Conservation (phyloP, 768 basidiomycete genomes). For the Suillus subaureus region DNA sequence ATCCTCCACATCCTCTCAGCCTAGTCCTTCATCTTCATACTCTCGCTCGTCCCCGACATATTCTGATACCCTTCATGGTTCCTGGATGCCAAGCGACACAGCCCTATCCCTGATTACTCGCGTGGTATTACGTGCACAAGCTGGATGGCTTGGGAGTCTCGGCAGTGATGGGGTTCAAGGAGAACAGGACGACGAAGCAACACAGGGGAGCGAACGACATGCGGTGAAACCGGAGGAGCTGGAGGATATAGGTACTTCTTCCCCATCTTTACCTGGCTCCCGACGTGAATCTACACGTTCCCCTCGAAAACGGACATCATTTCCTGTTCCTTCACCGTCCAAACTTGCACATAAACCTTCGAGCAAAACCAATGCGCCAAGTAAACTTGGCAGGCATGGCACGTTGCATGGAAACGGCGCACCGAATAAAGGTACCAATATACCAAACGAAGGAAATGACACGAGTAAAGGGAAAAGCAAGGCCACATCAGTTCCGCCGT, state of each 20-base stretch:
- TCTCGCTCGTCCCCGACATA: background rate
- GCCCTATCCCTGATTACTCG: background rate
- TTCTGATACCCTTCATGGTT: background rate
- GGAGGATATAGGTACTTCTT: background rate
- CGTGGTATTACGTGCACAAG: constrained; percentile 2
- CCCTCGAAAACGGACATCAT: background rate
- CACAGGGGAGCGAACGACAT: no score
- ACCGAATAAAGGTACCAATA: constrained; percentile 11
- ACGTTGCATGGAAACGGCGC: constrained; percentile 11
- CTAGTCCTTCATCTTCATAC: background rate
- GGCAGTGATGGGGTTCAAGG: background rate
- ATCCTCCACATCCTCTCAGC: background rate
- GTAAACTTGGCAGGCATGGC: background rate
- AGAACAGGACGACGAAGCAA: background rate
- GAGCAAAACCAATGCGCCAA: background rate
- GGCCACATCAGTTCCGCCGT: constrained; percentile 19
- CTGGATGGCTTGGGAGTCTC: constrained; percentile 2
- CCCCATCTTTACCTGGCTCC: background rate
- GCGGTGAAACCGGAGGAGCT: background rate
- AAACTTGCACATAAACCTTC: background rate
- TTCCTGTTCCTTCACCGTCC: background rate
- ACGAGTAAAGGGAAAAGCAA: constrained; percentile 13
- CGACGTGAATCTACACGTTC: background rate
- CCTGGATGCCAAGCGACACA: background rate
- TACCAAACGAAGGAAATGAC: constrained; percentile 11